Evolutionary conservation across 1,284 basidiomycete genomes (phyloP).

Genomic region (Inonotus obliquus): DNA sequence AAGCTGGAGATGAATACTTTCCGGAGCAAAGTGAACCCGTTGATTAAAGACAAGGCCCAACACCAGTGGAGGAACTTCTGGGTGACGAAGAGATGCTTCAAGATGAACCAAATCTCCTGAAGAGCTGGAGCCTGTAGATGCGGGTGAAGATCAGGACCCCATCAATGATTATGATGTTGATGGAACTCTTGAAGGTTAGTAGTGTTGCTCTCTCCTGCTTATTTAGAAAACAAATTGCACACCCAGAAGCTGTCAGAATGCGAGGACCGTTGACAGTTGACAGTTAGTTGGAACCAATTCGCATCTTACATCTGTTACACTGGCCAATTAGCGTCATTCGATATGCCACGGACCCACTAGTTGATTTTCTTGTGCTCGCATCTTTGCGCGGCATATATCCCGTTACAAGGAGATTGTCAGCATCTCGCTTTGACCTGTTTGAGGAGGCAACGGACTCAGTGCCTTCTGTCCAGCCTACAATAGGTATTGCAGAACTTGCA

Average conservation of each 20-base stretch:
- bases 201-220: background rate
- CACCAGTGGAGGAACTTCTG: background rate
- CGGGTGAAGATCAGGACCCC: slow-evolving; percentile 55
- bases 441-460: background rate
- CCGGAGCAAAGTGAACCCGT: slow-evolving; percentile 33
- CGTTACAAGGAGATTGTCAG: background rate
- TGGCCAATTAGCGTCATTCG: slow-evolving; percentile 76
- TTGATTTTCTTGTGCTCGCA: slow-evolving; percentile 63
- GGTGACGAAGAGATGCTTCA: background rate
- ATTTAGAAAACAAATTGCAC: slow-evolving; percentile 8
- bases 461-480: background rate
- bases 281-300: slow-evolving; percentile 63
- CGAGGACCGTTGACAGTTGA: slow-evolving; percentile 77
- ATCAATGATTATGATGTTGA: slow-evolving; percentile 85
- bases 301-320: slow-evolving; percentile 67
- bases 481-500: background rate
- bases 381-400: slow-evolving; percentile 30
- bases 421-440: background rate
- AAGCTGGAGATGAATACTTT: slow-evolving; percentile 29
- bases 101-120: slow-evolving; percentile 4
- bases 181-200: slow-evolving; percentile 78
- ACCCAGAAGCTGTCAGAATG: slow-evolving; percentile 73
- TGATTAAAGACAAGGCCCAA: slow-evolving; percentile 19
- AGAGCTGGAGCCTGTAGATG: slow-evolving; percentile 14
- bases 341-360: slow-evolving; percentile 81